These are phyloP conservation scores for Kwoniella sp. DNA, from an alignment of 768 basidiomycete species.

Conservation along the genomic window DNA sequence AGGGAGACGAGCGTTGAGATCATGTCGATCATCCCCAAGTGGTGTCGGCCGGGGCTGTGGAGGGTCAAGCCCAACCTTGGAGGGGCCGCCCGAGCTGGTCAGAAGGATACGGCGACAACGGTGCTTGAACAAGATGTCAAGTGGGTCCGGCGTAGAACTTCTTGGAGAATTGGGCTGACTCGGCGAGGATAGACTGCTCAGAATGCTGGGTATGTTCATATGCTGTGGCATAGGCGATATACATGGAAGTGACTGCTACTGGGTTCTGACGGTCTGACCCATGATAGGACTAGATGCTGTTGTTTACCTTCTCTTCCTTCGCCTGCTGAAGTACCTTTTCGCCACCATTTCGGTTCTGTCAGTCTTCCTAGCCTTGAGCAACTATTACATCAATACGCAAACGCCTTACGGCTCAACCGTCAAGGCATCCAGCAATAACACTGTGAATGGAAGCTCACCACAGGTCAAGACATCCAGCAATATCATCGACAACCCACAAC, in stretches of 20 bases:
- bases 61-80: no score
- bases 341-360: slow-evolving; percentile 26
- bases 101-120: no score
- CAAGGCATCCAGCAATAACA: background rate
- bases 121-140: slow-evolving; percentile 13
- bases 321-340: slow-evolving; percentile 62
- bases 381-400: slow-evolving; percentile 36
- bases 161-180: no score
- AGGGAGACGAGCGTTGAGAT: slow-evolving; percentile 13
- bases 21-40: slow-evolving; percentile 5
- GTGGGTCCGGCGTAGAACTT: no score
- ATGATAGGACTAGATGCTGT: slow-evolving; percentile 85
- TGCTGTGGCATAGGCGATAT: no score
- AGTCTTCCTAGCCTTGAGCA: slow-evolving; percentile 21
- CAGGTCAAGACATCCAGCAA: slow-evolving; percentile 1
- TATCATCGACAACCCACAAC: slow-evolving; percentile 26
- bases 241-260: no score
- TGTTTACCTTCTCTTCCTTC: slow-evolving; percentile 81
- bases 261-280: background rate
- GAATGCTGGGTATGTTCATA: background rate
- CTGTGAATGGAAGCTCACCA: background rate
- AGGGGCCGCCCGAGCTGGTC: no score
- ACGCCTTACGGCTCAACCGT: slow-evolving; percentile 15
- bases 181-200: background rate
- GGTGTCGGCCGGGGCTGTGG: no score